These are phyloP conservation scores for Syzygium aromaticum DNA, from an alignment of 345 rosid genomes.

Conservation along the genomic window DNA sequence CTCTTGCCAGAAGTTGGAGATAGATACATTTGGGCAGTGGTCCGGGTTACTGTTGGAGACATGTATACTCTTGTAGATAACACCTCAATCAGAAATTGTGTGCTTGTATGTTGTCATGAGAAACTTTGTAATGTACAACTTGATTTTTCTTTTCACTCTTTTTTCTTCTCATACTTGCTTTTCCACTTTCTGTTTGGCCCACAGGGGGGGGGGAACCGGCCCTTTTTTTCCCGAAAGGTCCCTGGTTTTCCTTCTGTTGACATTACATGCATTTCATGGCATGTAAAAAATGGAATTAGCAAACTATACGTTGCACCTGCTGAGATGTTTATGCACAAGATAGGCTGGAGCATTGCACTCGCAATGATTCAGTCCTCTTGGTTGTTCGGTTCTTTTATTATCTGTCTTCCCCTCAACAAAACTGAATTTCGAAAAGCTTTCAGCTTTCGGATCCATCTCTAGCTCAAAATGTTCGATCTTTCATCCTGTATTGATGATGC, in stretches of 20 bases:
- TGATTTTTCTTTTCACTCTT: neutral
- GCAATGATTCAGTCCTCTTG: neutral
- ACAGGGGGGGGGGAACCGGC: neutral
- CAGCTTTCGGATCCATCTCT: neutral
- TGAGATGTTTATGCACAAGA: neutral
- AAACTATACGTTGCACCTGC: neutral
- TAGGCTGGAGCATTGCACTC: neutral
- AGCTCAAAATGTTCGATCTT: neutral
- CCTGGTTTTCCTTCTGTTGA: neutral
- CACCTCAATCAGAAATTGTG: neutral
- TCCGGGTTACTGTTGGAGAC: neutral
- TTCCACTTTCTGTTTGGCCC: neutral
- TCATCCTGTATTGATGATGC: neutral
- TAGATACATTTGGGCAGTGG: neutral
- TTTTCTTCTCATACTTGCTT: too few species aligned
- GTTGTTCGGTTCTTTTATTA: neutral
- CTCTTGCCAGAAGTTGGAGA: neutral
- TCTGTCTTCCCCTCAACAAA: neutral
- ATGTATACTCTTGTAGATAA: neutral
- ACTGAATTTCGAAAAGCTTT: neutral
- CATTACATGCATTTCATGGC: neutral
- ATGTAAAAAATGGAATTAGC: neutral
- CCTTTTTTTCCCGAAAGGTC: neutral
- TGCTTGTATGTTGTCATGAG: neutral
- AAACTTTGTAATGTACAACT: neutral